Evolutionary conservation across 129 eudicot species (phyloP), one percentile per base, ranked within the genome.

Genomic region (Heracleum sosnowskyi): DNA sequence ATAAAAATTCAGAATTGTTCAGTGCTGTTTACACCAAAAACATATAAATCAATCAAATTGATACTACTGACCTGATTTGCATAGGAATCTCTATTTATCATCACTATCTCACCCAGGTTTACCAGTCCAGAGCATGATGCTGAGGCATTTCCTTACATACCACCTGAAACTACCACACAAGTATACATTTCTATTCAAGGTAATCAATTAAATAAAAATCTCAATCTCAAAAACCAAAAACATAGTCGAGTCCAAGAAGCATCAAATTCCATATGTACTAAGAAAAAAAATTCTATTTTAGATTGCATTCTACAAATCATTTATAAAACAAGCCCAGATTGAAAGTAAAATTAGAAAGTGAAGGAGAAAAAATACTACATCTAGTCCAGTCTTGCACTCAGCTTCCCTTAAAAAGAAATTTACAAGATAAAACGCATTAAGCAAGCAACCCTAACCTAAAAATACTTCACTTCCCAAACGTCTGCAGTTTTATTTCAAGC

Each of bases 271-370:
- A 64, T n/a, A n/a, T n/a, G n/a, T n/a, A n/a, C n/a, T n/a, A n/a
- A n/a, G n/a, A n/a, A n/a, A n/a, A n/a, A n/a, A n/a, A n/a, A n/a
- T n/a, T 62, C 70, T 47, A 53, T 75, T 80, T 84, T 46, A 40
- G 73, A 55, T 49, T 78, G 69, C 77, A 77, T 73, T 85, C 87
- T 88, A 87, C 92, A 93, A 71, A 46, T 90, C 87, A 90, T 89
- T 87, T 87, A 87, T 89, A 78, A 17, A 86, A 90, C 98, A 93
- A 29, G 86, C 78, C 85, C 89, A 73, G 51, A 80, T 89, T 39
- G 77, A 80, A 83, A 51, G 20, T 55, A 55, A 55, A 53, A 22
- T 55, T 55, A 24, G 64, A 28, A 86, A 78, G 39, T 39, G 26
- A 36, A 86, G 24, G 12, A 7, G 62, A 73, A 76, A 55, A 76